A percentile compares a stretch with the other conserved stretches of the same genome.
Evolutionary conservation across 805 yeast genomes (phyloP).

Genomic region (Yueomyces sp.): DNA sequence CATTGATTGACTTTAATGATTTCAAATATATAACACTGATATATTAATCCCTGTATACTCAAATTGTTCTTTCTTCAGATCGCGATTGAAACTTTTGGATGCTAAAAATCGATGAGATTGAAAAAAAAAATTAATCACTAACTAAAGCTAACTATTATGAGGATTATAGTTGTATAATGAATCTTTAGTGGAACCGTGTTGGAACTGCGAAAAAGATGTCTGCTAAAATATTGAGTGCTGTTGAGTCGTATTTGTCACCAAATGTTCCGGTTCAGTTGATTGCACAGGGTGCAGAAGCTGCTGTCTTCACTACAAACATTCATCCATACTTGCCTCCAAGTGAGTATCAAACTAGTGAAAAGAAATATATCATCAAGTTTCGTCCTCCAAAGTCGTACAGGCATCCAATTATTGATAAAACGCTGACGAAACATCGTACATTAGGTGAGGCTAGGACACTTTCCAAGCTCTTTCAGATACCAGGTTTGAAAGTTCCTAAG

Average conservation of each 20-base stretch:
- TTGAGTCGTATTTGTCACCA: conserved; percentile 29
- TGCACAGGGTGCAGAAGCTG: conserved; percentile 88
- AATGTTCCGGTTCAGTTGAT: conserved; percentile 39
- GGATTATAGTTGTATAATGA: too few relatives aligned
- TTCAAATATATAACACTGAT: too few relatives aligned
- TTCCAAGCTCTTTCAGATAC: conserved; percentile 33
- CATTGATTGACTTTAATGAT: too few relatives aligned
- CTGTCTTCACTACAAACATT: conserved; percentile 45
- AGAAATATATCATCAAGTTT: conserved; percentile 55
- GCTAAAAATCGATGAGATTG: too few relatives aligned
- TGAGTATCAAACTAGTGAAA: conserved; percentile 1
- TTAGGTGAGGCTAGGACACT: conserved; percentile 72
- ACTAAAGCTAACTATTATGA: too few relatives aligned
- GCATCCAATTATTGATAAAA: conserved; percentile 67
- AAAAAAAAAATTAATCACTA: too few relatives aligned
- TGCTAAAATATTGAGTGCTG: conserved; percentile 32
- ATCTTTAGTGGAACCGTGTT: neutral
- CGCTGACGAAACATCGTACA: conserved; percentile 69
- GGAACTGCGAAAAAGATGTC: conserved; percentile 36
- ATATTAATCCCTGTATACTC: too few relatives aligned
- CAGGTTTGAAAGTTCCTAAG: conserved; percentile 56
- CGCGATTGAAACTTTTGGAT: too few relatives aligned
- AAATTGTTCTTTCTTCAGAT: too few relatives aligned
- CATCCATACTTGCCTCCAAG: conserved; percentile 54
- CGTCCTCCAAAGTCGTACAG: conserved; percentile 87